phyloP scores from a whole-genome alignment of 1,284 basidiomycete genomes.

The Malassezia japonica region DNA sequence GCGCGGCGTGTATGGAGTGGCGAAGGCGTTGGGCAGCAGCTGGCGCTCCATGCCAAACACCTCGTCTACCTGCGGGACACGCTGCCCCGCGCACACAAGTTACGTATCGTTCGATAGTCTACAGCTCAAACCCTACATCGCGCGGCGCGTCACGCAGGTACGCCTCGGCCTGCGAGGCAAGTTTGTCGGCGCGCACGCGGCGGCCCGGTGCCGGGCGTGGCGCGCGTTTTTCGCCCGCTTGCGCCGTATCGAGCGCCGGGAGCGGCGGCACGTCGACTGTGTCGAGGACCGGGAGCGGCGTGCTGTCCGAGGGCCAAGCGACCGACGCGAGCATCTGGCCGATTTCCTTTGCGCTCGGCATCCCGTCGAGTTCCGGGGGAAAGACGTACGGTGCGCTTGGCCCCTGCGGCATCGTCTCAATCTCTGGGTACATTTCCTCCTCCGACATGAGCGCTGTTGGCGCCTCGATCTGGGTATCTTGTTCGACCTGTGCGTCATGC shows the following conservation, averaged over 20 bases:
- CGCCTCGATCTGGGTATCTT: too few relatives aligned
- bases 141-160: background rate
- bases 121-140: background rate
- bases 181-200: too few relatives aligned
- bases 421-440: constrained; percentile 38
- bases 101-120: constrained; percentile 24
- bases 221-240: too few relatives aligned
- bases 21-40: constrained; percentile 69
- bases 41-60: constrained; percentile 72
- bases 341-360: constrained; percentile 25
- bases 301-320: background rate
- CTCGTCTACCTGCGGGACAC: constrained; percentile 74
- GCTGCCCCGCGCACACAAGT: constrained; percentile 26
- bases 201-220: too few relatives aligned
- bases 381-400: constrained; percentile 20
- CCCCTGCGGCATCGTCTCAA: constrained; percentile 32
- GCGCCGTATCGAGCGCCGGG: background rate
- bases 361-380: constrained; percentile 26
- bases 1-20: constrained; percentile 73
- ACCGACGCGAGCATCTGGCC: constrained; percentile 14
- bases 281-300: background rate
- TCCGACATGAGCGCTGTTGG: too few relatives aligned
- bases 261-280: background rate
- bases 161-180: background rate
- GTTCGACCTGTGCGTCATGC: constrained; percentile 27